Evolutionary conservation across 2,329 filamentous ascomycete species (phyloP).

Genomic region (Trichoderma sp.): DNA sequence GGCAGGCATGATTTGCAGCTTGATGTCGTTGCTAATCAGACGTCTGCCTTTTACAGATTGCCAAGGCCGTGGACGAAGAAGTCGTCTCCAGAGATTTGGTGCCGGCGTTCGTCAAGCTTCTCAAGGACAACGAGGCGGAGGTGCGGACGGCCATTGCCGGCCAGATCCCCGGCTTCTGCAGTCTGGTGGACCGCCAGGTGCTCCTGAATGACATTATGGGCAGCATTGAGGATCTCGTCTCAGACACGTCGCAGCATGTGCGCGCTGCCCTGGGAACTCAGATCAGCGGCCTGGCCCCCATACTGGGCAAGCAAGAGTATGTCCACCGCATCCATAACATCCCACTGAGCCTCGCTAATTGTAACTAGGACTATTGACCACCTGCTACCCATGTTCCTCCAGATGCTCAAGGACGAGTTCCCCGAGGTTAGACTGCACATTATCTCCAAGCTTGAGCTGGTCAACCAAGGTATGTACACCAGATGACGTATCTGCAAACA

Average conservation of each 20-base stretch:
- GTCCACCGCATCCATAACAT: constrained; percentile 38
- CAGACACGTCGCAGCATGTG: constrained; percentile 94
- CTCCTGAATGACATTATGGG: constrained; percentile 96
- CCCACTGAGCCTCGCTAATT: not conserved
- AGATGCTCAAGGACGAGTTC: constrained; percentile 99
- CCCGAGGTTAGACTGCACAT: constrained; percentile 98
- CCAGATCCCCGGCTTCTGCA: constrained; percentile 97
- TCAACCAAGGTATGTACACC: constrained; percentile 76
- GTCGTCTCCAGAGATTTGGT: constrained; percentile 92
- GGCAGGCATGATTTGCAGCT: not conserved
- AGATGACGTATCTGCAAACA: not conserved
- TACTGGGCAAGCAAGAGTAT: constrained; percentile 96
- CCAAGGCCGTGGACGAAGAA: constrained; percentile 97
- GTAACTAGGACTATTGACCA: constrained; percentile 82
- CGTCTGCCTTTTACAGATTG: constrained; percentile 64
- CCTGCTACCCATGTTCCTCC: constrained; percentile 95
- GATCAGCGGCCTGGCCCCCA: constrained; percentile 94
- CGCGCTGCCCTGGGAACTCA: constrained; percentile 93
- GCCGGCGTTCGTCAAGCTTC: constrained; percentile 92
- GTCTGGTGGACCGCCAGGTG: constrained; percentile 80
- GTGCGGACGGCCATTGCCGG: constrained; percentile 95
- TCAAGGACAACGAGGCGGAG: constrained; percentile 97
- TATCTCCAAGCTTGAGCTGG: constrained; percentile 98
- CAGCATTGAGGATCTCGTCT: constrained; percentile 92
- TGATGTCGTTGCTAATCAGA: not conserved